phyloP scores from a whole-genome alignment of 306 rosid species.

The Geum urbanum region DNA sequence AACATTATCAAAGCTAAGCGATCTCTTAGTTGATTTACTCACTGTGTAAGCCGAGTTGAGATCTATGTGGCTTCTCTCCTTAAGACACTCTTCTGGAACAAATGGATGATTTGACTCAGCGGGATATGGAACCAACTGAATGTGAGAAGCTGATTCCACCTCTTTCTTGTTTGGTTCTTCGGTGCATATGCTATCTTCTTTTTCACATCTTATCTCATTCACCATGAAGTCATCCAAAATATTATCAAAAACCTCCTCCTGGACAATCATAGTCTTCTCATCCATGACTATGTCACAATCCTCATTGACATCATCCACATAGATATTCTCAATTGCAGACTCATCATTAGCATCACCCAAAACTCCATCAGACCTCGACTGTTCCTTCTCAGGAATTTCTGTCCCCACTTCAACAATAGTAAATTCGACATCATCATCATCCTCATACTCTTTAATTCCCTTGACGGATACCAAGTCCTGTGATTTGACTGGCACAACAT shows the following conservation, averaged over 20 bases:
- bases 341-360: constrained; percentile 31
- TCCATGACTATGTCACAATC: constrained; percentile 36
- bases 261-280: constrained; percentile 23
- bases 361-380: constrained; percentile 35
- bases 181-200: constrained; percentile 23
- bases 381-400: constrained; percentile 42
- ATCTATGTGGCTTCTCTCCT: constrained; percentile 24
- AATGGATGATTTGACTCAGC: constrained; percentile 15
- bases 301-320: constrained; percentile 40
- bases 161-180: constrained; percentile 29
- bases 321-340: constrained; percentile 40
- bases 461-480: constrained; percentile 31
- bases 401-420: constrained; percentile 54
- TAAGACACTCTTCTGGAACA: constrained; percentile 23
- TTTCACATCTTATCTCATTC: constrained; percentile 27
- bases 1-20: constrained; percentile 53
- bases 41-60: constrained; percentile 34
- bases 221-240: constrained; percentile 19
- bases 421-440: constrained; percentile 41
- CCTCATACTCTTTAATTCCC: constrained; percentile 36
- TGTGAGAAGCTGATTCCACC: constrained; percentile 26
- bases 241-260: constrained; percentile 23
- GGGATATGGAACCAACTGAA: constrained; percentile 18
- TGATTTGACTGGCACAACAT: constrained; percentile 29
- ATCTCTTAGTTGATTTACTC: constrained; percentile 30